Percentiles rank a stretch among this genome's conserved stretches.
phyloP scores from a whole-genome alignment of 345 rosid species.

The Salix viminalis region DNA sequence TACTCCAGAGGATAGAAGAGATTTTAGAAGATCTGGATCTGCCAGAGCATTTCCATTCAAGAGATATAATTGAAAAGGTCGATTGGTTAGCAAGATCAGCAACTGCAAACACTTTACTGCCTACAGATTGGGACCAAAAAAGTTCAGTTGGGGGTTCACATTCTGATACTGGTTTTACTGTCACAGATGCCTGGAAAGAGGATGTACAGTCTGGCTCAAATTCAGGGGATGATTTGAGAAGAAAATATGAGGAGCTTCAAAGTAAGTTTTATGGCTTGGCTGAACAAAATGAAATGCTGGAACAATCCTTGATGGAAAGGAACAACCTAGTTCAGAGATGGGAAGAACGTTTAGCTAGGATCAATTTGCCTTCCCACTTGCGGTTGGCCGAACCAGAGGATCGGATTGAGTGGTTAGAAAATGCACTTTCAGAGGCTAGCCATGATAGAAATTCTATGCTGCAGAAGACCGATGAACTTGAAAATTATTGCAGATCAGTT shows the following conservation, averaged over 20 bases:
- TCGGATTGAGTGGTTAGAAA: conserved; percentile 83
- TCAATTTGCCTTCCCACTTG: conserved; percentile 66
- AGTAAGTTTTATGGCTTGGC: conserved; percentile 88
- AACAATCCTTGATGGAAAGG: conserved; percentile 90
- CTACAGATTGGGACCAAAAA: conserved; percentile 73
- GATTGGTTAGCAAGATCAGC: conserved; percentile 87
- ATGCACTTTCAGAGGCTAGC: conserved; percentile 57
- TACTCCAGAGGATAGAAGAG: conserved; percentile 92
- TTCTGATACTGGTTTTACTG: conserved; percentile 54
- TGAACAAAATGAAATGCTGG: conserved; percentile 98
- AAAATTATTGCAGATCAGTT: conserved; percentile 51
- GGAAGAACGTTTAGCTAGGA: conserved; percentile 71
- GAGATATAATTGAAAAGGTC: conserved; percentile 84
- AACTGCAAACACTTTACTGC: conserved; percentile 47
- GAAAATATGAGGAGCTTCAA: conserved; percentile 84
- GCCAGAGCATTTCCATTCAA: conserved; percentile 84
- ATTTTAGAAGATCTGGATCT: conserved; percentile 85
- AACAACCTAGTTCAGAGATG: conserved; percentile 80
- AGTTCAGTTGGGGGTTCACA: conserved; percentile 57
- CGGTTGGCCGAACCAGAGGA: conserved; percentile 67
- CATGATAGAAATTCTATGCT: conserved; percentile 56
- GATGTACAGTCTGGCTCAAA: conserved; percentile 52
- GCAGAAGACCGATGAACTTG: conserved; percentile 58
- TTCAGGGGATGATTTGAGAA: conserved; percentile 66
- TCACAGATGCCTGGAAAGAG: conserved; percentile 75